These are phyloP conservation scores for Grigorovia transvaalensis DNA, from an alignment of 805 yeast species.

Conservation along the genomic window DNA sequence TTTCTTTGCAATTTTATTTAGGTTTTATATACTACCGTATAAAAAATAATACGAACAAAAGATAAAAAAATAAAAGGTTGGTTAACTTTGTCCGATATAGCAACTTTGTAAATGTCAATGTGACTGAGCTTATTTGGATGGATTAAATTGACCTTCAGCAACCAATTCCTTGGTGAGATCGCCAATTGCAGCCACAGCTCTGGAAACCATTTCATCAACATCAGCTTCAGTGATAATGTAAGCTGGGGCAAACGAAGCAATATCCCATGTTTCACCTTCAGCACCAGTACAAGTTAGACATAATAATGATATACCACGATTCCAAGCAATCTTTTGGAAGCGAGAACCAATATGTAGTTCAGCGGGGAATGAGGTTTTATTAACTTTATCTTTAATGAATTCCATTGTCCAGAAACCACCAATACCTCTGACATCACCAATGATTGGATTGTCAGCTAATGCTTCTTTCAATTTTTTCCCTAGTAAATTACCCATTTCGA, in stretches of 20 bases:
- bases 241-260: constrained; percentile 39
- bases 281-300: constrained; percentile 35
- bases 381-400: constrained; percentile 41
- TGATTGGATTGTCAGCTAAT: constrained; percentile 31
- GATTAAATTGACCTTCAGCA: constrained; percentile 9
- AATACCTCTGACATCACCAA: constrained; percentile 53
- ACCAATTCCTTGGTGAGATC: constrained; percentile 18
- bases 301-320: constrained; percentile 40
- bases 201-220: constrained; percentile 33
- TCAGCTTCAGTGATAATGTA: constrained; percentile 35
- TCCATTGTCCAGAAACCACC: constrained; percentile 54
- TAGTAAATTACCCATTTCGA: constrained; percentile 34
- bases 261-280: constrained; percentile 29
- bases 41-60: too few relatives aligned
- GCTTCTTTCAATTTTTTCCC: constrained; percentile 30
- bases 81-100: too few relatives aligned
- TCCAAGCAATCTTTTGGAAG: constrained; percentile 28
- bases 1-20: too few relatives aligned
- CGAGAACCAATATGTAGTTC: constrained; percentile 30
- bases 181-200: constrained; percentile 31
- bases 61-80: too few relatives aligned
- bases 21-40: not conserved
- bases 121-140: not conserved
- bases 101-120: not conserved
- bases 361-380: constrained; percentile 40